A percentile compares a stretch with the other conserved stretches of the same genome.
Evolutionary conservation across 345 rosid species (phyloP).

Genomic region (Erysimum cheiranthoides): DNA sequence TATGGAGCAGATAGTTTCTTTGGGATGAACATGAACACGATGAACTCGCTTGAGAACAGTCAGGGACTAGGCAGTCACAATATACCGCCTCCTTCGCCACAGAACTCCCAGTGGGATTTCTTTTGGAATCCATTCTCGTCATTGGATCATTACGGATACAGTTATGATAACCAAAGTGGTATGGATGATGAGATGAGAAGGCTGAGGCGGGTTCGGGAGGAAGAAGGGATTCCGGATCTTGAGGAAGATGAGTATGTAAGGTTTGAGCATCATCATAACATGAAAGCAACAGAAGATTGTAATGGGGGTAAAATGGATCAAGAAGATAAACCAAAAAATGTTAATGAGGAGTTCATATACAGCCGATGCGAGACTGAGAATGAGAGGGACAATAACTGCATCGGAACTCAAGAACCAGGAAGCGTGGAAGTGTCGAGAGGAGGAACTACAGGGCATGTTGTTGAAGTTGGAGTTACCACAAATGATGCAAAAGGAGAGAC

Average conservation of each 20-base stretch:
- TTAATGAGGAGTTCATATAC: conserved; percentile 47
- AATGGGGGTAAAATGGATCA: conserved; percentile 44
- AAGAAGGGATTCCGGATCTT: conserved; percentile 89
- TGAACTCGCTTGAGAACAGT: conserved; percentile 8
- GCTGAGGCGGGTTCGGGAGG: conserved; percentile 79
- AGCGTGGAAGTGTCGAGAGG: conserved; percentile 19
- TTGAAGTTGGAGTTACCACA: conserved; percentile 35
- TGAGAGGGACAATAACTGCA: conserved; percentile 41
- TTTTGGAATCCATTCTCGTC: conserved; percentile 98
- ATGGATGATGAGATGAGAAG: conserved; percentile 73
- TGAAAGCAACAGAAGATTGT: conserved; percentile 36
- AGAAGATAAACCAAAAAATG: conserved; percentile 68
- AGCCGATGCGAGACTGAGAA: conserved; percentile 41
- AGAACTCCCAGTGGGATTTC: conserved; percentile 86
- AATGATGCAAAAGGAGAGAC: conserved; percentile 58
- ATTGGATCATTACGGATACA: conserved; percentile 73
- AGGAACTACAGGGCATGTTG: conserved; percentile 48
- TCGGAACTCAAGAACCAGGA: conserved; percentile 39
- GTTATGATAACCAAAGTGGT: conserved; percentile 48
- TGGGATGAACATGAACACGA: conserved; percentile 47
- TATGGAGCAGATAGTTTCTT: conserved; percentile 61
- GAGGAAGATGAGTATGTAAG: conserved; percentile 66
- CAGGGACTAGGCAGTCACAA: conserved; percentile 46
- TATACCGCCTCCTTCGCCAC: conserved; percentile 79
- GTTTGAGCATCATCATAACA: conserved; percentile 43